These are phyloP conservation scores for Naganishia vishniacii DNA, from an alignment of 768 basidiomycete species.

Conservation along the genomic window DNA sequence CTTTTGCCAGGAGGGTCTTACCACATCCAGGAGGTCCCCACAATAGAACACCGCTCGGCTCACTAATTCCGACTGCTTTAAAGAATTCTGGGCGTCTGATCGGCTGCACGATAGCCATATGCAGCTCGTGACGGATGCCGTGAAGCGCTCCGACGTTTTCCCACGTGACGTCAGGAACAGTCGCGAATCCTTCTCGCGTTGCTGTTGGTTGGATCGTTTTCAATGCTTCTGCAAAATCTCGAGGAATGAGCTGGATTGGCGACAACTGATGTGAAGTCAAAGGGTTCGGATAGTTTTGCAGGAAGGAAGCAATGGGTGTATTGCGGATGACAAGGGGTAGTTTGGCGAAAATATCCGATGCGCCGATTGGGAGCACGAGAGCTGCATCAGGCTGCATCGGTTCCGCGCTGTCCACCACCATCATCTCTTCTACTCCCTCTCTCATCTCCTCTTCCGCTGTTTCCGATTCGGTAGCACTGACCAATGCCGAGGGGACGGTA, in stretches of 20 bases:
- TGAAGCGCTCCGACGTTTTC: slow-evolving; percentile 89
- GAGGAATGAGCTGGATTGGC: slow-evolving; percentile 70
- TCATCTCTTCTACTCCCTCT: slow-evolving; percentile 39
- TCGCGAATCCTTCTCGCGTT: slow-evolving; percentile 95
- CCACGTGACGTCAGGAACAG: slow-evolving; percentile 94
- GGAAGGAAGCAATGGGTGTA: slow-evolving; percentile 78
- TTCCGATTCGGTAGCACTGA: not conserved
- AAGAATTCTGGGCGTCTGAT: slow-evolving; percentile 86
- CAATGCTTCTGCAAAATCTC: slow-evolving; percentile 77
- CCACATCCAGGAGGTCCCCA: slow-evolving; percentile 99
- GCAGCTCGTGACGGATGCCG: slow-evolving; percentile 76
- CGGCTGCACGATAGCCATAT: slow-evolving; percentile 96
- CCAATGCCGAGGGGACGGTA: not conserved
- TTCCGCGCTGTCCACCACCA: slow-evolving; percentile 42
- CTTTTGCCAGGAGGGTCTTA: slow-evolving; percentile 95
- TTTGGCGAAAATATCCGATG: slow-evolving; percentile 40
- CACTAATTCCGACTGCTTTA: slow-evolving; percentile 77
- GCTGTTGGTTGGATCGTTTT: slow-evolving; percentile 88
- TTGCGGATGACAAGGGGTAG: slow-evolving; percentile 52
- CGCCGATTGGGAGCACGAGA: slow-evolving; percentile 42
- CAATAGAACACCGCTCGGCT: slow-evolving; percentile 86
- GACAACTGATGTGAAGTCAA: slow-evolving; percentile 71
- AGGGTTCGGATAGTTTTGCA: slow-evolving; percentile 76
- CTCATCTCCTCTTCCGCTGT: slow-evolving; percentile 34
- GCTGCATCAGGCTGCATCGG: not conserved